Evolutionary conservation across 768 basidiomycete species (phyloP).

Genomic region (Hypsizygus marmoreus): DNA sequence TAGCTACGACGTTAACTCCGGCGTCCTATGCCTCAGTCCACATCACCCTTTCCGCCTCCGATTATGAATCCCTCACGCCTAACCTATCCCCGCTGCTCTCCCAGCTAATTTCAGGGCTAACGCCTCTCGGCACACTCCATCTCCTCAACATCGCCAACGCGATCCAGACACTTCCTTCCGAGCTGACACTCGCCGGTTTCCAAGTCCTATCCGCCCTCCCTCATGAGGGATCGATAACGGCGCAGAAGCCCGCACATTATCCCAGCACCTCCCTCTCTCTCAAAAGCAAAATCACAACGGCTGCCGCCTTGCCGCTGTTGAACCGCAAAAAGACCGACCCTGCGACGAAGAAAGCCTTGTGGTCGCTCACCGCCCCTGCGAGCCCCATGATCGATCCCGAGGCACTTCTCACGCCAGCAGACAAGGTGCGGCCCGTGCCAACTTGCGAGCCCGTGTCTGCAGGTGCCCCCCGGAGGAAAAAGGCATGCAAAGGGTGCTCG

Average conservation of each 20-base stretch:
- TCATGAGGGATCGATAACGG: conserved; percentile 50
- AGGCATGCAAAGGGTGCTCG: conserved; percentile 94
- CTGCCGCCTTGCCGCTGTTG: conserved; percentile 51
- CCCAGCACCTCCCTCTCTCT: conserved; percentile 42
- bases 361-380: conserved; percentile 74
- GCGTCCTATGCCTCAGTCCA: conserved; percentile 67
- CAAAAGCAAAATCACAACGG: conserved; percentile 30
- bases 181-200: conserved; percentile 71
- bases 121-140: conserved; percentile 70
- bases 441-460: conserved; percentile 68
- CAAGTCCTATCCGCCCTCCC: conserved; percentile 46
- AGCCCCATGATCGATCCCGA: conserved; percentile 82
- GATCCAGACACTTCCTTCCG: conserved; percentile 48
- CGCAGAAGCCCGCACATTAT: conserved; percentile 67
- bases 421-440: conserved; percentile 76
- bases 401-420: conserved; percentile 78
- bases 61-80: conserved; percentile 60
- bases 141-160: conserved; percentile 54
- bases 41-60: conserved; percentile 60
- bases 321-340: conserved; percentile 57
- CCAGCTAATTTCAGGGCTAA: conserved; percentile 60
- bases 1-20: conserved; percentile 60
- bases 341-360: conserved; percentile 85
- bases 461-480: conserved; percentile 67
- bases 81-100: conserved; percentile 57